Evolutionary conservation across 2,329 filamentous ascomycete species (phyloP), one percentile per base, ranked within the genome.

Genomic region (Trichoderma koningii): DNA sequence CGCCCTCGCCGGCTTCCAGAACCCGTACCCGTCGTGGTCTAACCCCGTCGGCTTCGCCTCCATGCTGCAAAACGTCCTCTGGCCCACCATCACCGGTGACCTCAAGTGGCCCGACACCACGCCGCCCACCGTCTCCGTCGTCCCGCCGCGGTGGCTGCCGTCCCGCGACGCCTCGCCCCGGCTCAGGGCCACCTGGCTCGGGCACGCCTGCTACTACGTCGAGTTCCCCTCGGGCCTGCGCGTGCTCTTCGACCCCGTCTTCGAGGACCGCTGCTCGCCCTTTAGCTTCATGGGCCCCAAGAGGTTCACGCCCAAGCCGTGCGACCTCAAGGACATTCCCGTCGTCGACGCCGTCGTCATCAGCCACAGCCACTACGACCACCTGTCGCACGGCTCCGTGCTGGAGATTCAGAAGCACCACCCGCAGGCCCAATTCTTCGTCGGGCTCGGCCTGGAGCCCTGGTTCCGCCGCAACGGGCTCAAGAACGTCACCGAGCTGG

Each of bases 161-260:
- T 79, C 80, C 15, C 85, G 91, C 63, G 77, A 82, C 5, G 85
- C 83, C 14, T 78, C 78, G 14, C 71, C 76, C 19, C 82, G 84
- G 47, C 83, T 98, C 26, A 87, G 93, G 62, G 91, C 93, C 41
- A 98, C 94, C 47, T 97, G 94, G 94, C 87, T 98, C 2, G 94
- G 94, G 42, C 94, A 98, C 76, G 93, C 94, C 3, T 97, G 93
- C 80, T 97, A 93, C 80, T 93, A 92, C 72, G 87, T 96, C 70
- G 94, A 97, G 76, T 97, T 93, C 72, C 92, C 93, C 1, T 84
- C 85, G 15, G 94, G 94, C 0, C 81, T 98, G 61, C 88, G 94
- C 63, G 92, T 96, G 3, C 85, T 98, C 3, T 97, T 97, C 75
- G 94, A 97, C 73, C 94, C 94, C 1, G 93, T 97, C 41, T 96